Evolutionary conservation across 441 rosid genomes (phyloP).

Genomic region (Biscutella laevigata): DNA sequence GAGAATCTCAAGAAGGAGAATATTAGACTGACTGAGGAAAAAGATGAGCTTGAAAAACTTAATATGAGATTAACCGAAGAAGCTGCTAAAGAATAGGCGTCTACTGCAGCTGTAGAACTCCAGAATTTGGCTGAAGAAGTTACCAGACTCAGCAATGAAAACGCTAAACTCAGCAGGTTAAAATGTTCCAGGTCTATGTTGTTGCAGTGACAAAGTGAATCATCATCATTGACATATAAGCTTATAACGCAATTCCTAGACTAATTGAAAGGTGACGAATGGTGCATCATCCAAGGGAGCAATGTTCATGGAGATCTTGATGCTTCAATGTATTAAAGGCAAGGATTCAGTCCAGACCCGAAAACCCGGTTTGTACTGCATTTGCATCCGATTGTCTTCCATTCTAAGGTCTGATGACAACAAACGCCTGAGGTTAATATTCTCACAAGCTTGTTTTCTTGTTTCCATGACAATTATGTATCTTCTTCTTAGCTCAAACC

Average conservation of each 20-base stretch:
- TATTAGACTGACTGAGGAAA: conserved; percentile 52
- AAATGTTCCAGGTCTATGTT: too few species aligned
- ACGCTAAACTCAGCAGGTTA: conserved; percentile 50
- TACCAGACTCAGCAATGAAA: conserved; percentile 72
- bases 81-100: conserved; percentile 89
- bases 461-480: conserved; percentile 1
- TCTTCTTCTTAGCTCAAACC: conserved; percentile 1
- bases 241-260: neutral
- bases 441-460: conserved; percentile 13
- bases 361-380: neutral
- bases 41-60: conserved; percentile 61
- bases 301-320: neutral
- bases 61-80: conserved; percentile 65
- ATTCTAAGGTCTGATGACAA: too few species aligned
- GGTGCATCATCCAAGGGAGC: too few species aligned
- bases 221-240: conserved; percentile 9
- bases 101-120: conserved; percentile 90
- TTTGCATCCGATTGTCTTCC: neutral
- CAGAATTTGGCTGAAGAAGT: conserved; percentile 88
- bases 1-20: conserved; percentile 76
- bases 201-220: conserved; percentile 11
- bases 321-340: conserved; percentile 5
- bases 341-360: neutral
- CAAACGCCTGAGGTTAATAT: conserved; percentile 18
- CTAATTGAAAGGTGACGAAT: conserved; percentile 9